Evolutionary conservation across 352 stramenopile genomes (phyloP).

Genomic region (Globisporangium acanthophoron): DNA sequence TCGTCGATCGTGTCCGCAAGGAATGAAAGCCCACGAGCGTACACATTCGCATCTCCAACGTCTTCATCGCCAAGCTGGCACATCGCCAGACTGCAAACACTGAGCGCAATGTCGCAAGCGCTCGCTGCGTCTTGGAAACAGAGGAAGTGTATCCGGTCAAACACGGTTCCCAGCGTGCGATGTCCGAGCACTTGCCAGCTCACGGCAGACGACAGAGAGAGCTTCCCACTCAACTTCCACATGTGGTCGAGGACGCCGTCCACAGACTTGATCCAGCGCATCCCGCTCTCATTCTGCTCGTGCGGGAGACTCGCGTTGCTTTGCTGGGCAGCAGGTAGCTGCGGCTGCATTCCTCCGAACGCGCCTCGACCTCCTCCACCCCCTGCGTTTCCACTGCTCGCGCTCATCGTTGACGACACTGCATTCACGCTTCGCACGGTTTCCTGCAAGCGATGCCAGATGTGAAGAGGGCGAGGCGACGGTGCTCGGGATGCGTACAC

Average conservation of each 20-base stretch:
- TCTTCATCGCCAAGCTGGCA: slow-evolving; percentile 7
- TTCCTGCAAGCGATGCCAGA: slow-evolving; percentile 37
- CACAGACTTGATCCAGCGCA: slow-evolving; percentile 51
- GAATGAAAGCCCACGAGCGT: slow-evolving; percentile 27
- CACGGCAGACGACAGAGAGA: slow-evolving; percentile 32
- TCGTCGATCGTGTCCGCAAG: slow-evolving; percentile 22
- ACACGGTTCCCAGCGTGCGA: slow-evolving; percentile 36
- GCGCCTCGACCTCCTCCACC: slow-evolving; percentile 1
- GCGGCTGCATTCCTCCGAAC: slow-evolving; percentile 21
- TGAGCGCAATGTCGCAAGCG: slow-evolving; percentile 39
- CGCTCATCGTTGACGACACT: slow-evolving; percentile 1
- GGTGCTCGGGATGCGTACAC: slow-evolving; percentile 24
- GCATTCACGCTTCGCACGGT: slow-evolving; percentile 4
- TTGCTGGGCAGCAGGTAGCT: slow-evolving; percentile 15
- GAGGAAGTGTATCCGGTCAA: slow-evolving; percentile 40
- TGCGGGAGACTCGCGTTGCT: slow-evolving; percentile 6
- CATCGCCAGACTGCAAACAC: slow-evolving; percentile 42
- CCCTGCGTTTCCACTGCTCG: neutral
- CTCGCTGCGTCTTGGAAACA: slow-evolving; percentile 55
- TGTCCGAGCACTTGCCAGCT: slow-evolving; percentile 52
- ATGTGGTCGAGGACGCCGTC: slow-evolving; percentile 52
- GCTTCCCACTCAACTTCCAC: slow-evolving; percentile 64
- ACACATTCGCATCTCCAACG: slow-evolving; percentile 16
- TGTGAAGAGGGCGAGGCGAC: slow-evolving; percentile 31
- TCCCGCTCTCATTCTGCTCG: slow-evolving; percentile 18